These are phyloP conservation scores for Clavulina sp. DNA, from an alignment of 768 basidiomycete genomes.

Conservation along the genomic window DNA sequence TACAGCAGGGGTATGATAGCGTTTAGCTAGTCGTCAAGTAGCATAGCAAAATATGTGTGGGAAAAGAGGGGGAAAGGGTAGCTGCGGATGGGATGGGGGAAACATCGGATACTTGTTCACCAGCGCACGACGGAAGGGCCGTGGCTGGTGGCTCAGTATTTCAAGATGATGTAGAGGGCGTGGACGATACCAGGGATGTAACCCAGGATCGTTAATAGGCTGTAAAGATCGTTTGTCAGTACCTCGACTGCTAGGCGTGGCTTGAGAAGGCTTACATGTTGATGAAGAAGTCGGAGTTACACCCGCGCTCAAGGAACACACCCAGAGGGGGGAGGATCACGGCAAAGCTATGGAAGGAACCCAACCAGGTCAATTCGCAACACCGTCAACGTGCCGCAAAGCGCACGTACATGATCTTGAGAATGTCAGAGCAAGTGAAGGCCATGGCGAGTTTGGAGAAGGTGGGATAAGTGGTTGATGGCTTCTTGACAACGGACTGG, in stretches of 20 bases:
- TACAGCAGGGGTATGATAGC: too few relatives aligned
- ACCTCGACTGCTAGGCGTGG: background rate
- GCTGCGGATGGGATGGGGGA: too few relatives aligned
- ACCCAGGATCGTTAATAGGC: conserved; percentile 42
- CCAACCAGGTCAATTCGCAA: background rate
- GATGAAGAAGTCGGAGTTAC: conserved; percentile 55
- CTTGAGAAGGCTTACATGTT: conserved; percentile 27
- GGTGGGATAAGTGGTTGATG: background rate
- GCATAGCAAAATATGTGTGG: too few relatives aligned
- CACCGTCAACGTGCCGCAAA: background rate
- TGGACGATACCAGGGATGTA: conserved; percentile 72
- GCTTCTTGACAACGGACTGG: background rate
- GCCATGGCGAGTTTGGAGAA: conserved; percentile 30
- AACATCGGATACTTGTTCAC: too few relatives aligned
- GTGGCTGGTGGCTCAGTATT: conserved; percentile 19
- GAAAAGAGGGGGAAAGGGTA: too few relatives aligned
- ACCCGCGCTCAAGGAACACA: conserved; percentile 80
- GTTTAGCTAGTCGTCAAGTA: too few relatives aligned
- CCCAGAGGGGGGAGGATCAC: conserved; percentile 67
- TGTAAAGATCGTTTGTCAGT: conserved; percentile 2
- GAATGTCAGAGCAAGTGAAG: conserved; percentile 51
- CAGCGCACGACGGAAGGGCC: too few relatives aligned
- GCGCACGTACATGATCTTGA: conserved; percentile 34
- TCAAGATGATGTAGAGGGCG: conserved; percentile 67
- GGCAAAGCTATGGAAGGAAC: conserved; percentile 30